Percentiles rank a stretch among this genome's conserved stretches.
Evolutionary conservation across 768 basidiomycete genomes (phyloP).

Genomic region (Boletus edulis): DNA sequence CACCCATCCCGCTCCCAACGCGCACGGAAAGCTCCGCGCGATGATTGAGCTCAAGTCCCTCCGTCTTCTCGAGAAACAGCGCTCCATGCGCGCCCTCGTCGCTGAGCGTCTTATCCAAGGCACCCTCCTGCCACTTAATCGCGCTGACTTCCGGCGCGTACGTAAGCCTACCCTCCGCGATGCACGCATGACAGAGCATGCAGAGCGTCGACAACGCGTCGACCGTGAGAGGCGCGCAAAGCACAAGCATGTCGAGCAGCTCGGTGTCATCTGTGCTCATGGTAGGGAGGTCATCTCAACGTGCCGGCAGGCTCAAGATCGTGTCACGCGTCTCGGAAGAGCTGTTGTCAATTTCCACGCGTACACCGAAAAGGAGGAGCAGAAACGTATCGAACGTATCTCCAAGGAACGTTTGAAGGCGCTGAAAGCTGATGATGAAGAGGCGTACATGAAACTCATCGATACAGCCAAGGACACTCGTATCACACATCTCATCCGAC

Average conservation of each 20-base stretch:
- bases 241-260: constrained; percentile 94
- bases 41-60: constrained; percentile 93
- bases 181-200: constrained; percentile 82
- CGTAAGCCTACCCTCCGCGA: constrained; percentile 88
- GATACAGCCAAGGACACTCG: constrained; percentile 99
- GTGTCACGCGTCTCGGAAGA: constrained; percentile 62
- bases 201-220: constrained; percentile 86
- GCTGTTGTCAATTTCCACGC: constrained; percentile 82
- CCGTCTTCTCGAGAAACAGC: constrained; percentile 86
- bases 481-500: constrained; percentile 92
- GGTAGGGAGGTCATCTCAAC: constrained; percentile 71
- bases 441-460: constrained; percentile 98
- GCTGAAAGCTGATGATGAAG: constrained; percentile 96
- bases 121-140: constrained; percentile 85
- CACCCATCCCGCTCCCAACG: constrained; percentile 53
- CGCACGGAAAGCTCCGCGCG: constrained; percentile 82
- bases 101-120: constrained; percentile 87
- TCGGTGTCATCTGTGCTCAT: constrained; percentile 81
- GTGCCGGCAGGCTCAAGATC: constrained; percentile 64
- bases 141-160: constrained; percentile 83
- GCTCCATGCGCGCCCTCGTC: constrained; percentile 79
- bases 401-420: constrained; percentile 98
- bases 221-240: constrained; percentile 95
- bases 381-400: constrained; percentile 93
- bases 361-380: constrained; percentile 95